Base-by-base conservation (phyloP, 2,329 filamentous ascomycete species). In the Talaromyces sp. region DNA sequence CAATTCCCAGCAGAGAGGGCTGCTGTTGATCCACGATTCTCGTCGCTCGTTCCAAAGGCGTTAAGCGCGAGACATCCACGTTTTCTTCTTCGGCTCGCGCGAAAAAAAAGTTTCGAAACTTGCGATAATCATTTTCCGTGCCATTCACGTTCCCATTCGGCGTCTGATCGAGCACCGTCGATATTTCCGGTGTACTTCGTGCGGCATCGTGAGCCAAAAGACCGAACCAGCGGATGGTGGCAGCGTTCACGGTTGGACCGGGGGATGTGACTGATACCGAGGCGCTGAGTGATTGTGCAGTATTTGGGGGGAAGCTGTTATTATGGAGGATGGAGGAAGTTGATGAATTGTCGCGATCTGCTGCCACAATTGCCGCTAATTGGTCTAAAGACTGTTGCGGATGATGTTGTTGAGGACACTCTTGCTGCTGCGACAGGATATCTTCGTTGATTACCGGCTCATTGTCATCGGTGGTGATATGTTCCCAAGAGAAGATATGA, bases 141-240 rank as follows among this genome's bases (percentile, higher is more conserved):
- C 35, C 35, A 39, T 39, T 39, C 16, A 7, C 33, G 21, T 52
- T 39, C 16, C 28, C 33, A 35, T 52, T 33, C 2, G 28, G 5
- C 1, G 23, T 50, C 18, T 31, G 25, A 14, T 33, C 48, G 25
- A 52, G 18, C 48, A 33, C 28, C 6, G 25, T 33, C 2, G 48
- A 33, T 31, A 52, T 33, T 8, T 31, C 48, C 3, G n/a, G 37
- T 21, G 37, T 58, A 5, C 40, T 44, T n/a, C 55, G 39, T 6
- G 40, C 55, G 37, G 58, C 62, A 61, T 62, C 61, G 25, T 63
- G 63, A 21, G 66, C 61, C 33, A 67, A 62, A 11, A 69, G 65
- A 16, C 66, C 69, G 39, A 69, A 68, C 64, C 69, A 69, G 35
- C 54, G 42, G 9, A 65, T 64, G 57, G 66, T 67, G n/a, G 66